Percentiles rank a stretch among this genome's conserved stretches.
phyloP scores from a whole-genome alignment of 176 grass and related monocot species.

The Aegilops umbellulata region DNA sequence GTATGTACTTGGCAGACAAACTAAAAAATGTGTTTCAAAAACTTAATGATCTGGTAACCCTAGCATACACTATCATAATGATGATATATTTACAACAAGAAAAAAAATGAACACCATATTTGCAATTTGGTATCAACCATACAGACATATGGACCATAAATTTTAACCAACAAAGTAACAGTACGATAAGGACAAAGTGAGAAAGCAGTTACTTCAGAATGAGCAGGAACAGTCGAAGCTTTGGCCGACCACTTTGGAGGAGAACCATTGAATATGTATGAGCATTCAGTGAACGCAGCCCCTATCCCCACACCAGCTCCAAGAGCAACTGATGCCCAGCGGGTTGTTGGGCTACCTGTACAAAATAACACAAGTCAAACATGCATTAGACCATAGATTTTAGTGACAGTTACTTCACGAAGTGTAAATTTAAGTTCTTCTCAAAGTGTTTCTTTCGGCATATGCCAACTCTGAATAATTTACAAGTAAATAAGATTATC shows the following conservation, averaged over 20 bases:
- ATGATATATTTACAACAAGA: neutral
- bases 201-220: constrained; percentile 51
- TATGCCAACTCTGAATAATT: neutral
- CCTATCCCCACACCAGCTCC: constrained; percentile 90
- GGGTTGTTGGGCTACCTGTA: constrained; percentile 77
- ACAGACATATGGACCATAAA: neutral
- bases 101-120: neutral
- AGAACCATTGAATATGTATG: constrained; percentile 78
- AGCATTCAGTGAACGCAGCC: constrained; percentile 85
- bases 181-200: neutral
- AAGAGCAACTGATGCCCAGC: constrained; percentile 92
- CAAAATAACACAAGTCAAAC: constrained; percentile 25
- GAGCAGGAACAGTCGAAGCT: constrained; percentile 32
- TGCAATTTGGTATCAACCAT: neutral
- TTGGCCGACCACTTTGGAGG: constrained; percentile 69
- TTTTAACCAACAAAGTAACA: neutral
- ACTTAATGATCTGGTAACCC: neutral
- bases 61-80: neutral
- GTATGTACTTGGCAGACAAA: neutral
- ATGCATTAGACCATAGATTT: neutral
- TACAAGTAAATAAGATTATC: neutral
- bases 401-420: neutral
- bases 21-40: neutral
- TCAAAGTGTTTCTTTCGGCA: neutral
- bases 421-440: neutral